These are phyloP conservation scores for Aspergillus sp. DNA, from an alignment of 2,329 filamentous ascomycete species.

Conservation along the genomic window DNA sequence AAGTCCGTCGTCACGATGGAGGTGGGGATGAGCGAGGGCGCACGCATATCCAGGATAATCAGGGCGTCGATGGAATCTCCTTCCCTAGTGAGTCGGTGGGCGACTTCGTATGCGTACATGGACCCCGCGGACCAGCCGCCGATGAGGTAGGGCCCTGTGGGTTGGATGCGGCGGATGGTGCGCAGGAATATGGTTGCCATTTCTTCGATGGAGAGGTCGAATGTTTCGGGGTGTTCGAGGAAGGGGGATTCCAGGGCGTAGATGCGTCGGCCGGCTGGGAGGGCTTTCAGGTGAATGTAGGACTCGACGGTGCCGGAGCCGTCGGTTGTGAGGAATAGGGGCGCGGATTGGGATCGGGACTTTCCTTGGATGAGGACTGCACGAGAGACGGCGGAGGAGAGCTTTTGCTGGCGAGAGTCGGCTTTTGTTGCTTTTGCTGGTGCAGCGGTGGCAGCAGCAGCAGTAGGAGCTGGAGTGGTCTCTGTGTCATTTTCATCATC, in stretches of 20 bases:
- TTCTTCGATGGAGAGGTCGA: conserved; percentile 4
- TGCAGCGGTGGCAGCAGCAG: neutral
- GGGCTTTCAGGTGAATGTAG: conserved; percentile 6
- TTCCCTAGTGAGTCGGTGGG: neutral
- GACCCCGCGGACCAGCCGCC: conserved; percentile 11
- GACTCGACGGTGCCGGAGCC: conserved; percentile 5
- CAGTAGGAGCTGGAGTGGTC: neutral
- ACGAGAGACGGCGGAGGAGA: neutral
- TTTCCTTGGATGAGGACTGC: conserved; percentile 9
- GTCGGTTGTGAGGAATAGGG: conserved; percentile 10
- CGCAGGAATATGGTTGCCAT: conserved; percentile 3
- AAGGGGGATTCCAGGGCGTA: conserved; percentile 12
- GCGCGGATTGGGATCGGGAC: neutral
- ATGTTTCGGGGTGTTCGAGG: neutral
- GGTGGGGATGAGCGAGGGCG: neutral
- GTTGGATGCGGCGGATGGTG: conserved; percentile 8
- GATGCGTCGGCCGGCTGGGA: conserved; percentile 4
- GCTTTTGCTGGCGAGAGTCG: neutral
- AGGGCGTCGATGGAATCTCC: conserved; percentile 5
- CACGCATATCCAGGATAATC: conserved; percentile 8
- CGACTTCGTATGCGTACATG: conserved; percentile 11
- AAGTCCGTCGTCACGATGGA: conserved; percentile 5
- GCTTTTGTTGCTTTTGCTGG: neutral
- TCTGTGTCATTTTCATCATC: neutral
- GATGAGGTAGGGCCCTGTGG: conserved; percentile 8